Conservation (phyloP, 2,329 filamentous ascomycete species). For the Rhynchosporium graminicola region DNA sequence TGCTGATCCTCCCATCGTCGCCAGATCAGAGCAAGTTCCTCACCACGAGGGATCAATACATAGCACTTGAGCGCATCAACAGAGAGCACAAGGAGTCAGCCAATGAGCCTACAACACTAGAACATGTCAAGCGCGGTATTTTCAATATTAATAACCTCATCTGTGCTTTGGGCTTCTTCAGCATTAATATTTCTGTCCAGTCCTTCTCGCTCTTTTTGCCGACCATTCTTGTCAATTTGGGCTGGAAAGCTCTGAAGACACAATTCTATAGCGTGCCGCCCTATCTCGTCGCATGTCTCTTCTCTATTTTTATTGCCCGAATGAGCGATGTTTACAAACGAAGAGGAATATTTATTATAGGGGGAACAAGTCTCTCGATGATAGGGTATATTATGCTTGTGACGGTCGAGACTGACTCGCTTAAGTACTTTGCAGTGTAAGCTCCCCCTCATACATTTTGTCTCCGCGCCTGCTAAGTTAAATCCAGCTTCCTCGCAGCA, state of each 20-base stretch:
- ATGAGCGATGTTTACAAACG: slow-evolving; percentile 53
- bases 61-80: slow-evolving; percentile 45
- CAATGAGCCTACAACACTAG: slow-evolving; percentile 43
- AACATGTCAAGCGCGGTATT: slow-evolving; percentile 47
- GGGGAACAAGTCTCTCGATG: slow-evolving; percentile 24
- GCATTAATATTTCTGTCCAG: slow-evolving; percentile 49
- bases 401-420: slow-evolving; percentile 37
- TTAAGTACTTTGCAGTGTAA: slow-evolving; percentile 44
- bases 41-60: slow-evolving; percentile 44
- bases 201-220: slow-evolving; percentile 55
- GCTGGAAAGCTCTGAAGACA: slow-evolving; percentile 45
- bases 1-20: slow-evolving; percentile 44
- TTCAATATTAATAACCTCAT: slow-evolving; percentile 31
- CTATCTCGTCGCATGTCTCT: slow-evolving; percentile 62
- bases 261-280: slow-evolving; percentile 50
- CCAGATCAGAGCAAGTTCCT: slow-evolving; percentile 46
- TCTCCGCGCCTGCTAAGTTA: not conserved
- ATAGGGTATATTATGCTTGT: slow-evolving; percentile 44
- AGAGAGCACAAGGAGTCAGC: slow-evolving; percentile 44
- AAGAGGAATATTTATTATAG: slow-evolving; percentile 53
- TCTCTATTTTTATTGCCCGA: slow-evolving; percentile 51
- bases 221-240: slow-evolving; percentile 22
- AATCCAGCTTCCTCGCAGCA: slow-evolving; percentile 43
- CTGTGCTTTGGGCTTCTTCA: slow-evolving; percentile 40
- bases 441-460: not conserved